Evolutionary conservation across 2,329 filamentous ascomycete genomes (phyloP).

Genomic region (Hypoxylon sp.): DNA sequence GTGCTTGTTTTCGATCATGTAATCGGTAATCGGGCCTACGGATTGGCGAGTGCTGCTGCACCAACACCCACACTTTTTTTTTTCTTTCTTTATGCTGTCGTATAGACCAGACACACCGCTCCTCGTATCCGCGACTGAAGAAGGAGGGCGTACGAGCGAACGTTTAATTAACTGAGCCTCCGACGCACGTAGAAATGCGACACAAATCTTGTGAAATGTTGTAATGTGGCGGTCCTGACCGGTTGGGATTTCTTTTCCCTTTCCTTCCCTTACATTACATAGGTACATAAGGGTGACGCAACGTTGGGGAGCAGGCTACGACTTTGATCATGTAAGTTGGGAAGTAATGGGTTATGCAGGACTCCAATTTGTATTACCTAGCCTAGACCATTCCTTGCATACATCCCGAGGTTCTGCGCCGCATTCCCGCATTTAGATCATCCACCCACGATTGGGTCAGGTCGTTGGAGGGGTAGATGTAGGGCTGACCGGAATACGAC

Average conservation of each 20-base stretch:
- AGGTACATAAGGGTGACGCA: not conserved
- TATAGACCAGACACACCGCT: constrained; percentile 18
- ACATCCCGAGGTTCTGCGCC: constrained; percentile 5
- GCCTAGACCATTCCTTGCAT: constrained; percentile 10
- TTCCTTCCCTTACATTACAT: not conserved
- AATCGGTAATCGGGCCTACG: constrained; percentile 25
- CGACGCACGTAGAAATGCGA: not conserved
- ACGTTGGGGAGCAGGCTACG: not conserved
- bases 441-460: not conserved
- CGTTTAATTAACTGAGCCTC: not conserved
- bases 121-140: constrained; percentile 3
- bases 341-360: not conserved
- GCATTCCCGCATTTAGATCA: constrained; percentile 8
- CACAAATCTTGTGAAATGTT: not conserved
- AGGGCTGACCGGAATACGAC: constrained; percentile 16
- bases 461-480: constrained; percentile 1
- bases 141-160: not conserved
- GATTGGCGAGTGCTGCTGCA: constrained; percentile 7
- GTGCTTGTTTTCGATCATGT: constrained; percentile 9
- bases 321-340: not conserved
- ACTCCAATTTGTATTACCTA: constrained; percentile 2
- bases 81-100: not conserved
- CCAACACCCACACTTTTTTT: not conserved
- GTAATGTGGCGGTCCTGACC: constrained; percentile 2
- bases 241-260: not conserved